Percentiles rank a stretch among this genome's conserved stretches.
phyloP scores from a whole-genome alignment of 495 filamentous ascomycete genomes.

The Penicillium roqueforti region DNA sequence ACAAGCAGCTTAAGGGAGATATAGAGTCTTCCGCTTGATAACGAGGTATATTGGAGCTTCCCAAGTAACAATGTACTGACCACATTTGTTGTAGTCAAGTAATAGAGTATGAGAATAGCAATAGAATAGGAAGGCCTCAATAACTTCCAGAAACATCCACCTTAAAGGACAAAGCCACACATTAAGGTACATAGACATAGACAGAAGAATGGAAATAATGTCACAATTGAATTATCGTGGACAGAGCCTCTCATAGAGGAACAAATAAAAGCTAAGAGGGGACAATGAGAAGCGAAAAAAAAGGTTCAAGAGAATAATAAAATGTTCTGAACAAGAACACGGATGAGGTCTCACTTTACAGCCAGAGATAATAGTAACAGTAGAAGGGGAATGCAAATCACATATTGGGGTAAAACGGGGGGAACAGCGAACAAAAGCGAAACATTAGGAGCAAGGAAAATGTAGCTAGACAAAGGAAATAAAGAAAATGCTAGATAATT shows the following conservation, averaged over 20 bases:
- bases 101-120: slow-evolving; percentile 1
- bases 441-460: slow-evolving; percentile 33
- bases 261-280: slow-evolving; percentile 13
- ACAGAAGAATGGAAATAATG: slow-evolving; percentile 1
- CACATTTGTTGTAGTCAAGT: no score
- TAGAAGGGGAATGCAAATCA: slow-evolving; percentile 28
- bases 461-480: slow-evolving; percentile 37
- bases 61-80: background rate
- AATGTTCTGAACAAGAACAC: slow-evolving; percentile 23
- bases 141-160: background rate
- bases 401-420: slow-evolving; percentile 7
- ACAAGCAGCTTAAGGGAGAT: background rate
- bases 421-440: slow-evolving; percentile 14
- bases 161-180: background rate
- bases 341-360: slow-evolving; percentile 36
- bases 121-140: background rate
- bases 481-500: slow-evolving; percentile 35
- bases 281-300: background rate
- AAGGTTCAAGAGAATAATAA: slow-evolving; percentile 1
- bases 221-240: slow-evolving; percentile 27
- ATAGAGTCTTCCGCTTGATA: background rate
- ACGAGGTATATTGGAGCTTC: background rate
- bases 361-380: slow-evolving; percentile 41
- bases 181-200: background rate
- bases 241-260: slow-evolving; percentile 23